Evolutionary conservation across 768 basidiomycete genomes (phyloP), one percentile per base, ranked within the genome.

Genomic region (Rhizopogon vesiculosus): DNA sequence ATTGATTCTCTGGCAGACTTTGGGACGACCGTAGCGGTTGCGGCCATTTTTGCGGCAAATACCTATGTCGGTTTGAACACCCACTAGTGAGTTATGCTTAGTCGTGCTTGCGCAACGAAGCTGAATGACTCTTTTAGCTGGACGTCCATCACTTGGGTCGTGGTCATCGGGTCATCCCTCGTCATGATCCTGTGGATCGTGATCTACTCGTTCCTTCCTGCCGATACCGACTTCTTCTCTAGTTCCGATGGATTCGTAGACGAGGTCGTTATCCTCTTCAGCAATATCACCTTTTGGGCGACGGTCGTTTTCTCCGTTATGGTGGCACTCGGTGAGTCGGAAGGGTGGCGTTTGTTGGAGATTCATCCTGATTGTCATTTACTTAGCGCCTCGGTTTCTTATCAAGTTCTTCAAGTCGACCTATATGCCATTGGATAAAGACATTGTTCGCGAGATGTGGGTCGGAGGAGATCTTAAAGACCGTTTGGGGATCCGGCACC

Each of bases 391-490:
- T 0, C 83, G 91, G 15, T 93, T 91, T 75, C 53, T 95, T 33
- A 75, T 84, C 70, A 91, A 91, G 65, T 92, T 82, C 66, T 65
- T 87, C 57, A 75, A 79, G 9, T 76, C 85, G 1, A 79, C 85
- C 1, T 97, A 94, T 64, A 72, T 69, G 46, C 94, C 95, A 2
- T 74, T 85, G 16, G 96, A 98, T 77, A 88, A 85, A 66, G 91
- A 97, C 62, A 86, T 98, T 54, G 78, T 98, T 7, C 86, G 96
- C 29, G 96, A 98, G 75, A 88, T 85, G 82, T 93, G 90, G 91
- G 89, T 93, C 4, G 64, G 69, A 56, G 91, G 91, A 3, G 84
- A 92, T 64, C 77, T 93, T 54, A 93, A 93, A 67, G 90, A 92
- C 59, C 82, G 78, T 41, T 75, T 93, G 4, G 91, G 91, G 3